phyloP scores from a whole-genome alignment of 2,329 filamentous ascomycete genomes.

The Colletotrichum tabaci region DNA sequence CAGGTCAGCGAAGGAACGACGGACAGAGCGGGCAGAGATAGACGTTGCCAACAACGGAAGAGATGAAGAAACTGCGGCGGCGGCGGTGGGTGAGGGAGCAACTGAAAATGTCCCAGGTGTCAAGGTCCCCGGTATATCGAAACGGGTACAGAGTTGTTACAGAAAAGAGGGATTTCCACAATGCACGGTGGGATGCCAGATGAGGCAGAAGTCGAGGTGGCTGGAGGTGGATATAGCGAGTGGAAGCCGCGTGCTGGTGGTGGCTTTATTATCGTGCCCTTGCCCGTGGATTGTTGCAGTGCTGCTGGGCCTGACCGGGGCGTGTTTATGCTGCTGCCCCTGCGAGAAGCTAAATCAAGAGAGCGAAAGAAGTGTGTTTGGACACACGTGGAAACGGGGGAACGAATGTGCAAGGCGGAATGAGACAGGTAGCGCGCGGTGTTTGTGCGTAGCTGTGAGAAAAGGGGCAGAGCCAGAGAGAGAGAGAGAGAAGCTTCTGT shows the following conservation, averaged over 20 bases:
- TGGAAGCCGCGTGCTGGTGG: slow-evolving; percentile 31
- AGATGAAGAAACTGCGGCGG: slow-evolving; percentile 21
- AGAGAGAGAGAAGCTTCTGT: slow-evolving; percentile 3
- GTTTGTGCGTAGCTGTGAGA: slow-evolving; percentile 6
- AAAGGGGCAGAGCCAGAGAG: slow-evolving; percentile 6
- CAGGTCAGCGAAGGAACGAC: background rate
- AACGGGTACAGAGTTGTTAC: background rate
- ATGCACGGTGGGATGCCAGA: slow-evolving; percentile 13
- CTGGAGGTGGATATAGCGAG: slow-evolving; percentile 41
- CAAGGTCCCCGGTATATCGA: background rate
- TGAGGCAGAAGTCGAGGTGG: slow-evolving; percentile 35
- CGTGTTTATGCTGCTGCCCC: slow-evolving; percentile 36
- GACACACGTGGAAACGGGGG: slow-evolving; percentile 16
- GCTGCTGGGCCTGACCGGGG: slow-evolving; percentile 8
- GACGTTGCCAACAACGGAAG: background rate
- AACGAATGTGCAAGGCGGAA: slow-evolving; percentile 34
- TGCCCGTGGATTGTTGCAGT: slow-evolving; percentile 15
- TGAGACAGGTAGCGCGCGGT: slow-evolving; percentile 17
- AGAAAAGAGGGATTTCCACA: background rate
- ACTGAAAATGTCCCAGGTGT: background rate
- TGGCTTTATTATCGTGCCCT: slow-evolving; percentile 23
- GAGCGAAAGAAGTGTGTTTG: slow-evolving; percentile 1
- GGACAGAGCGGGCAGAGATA: background rate
- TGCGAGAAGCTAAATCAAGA: slow-evolving; percentile 7
- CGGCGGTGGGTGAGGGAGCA: slow-evolving; percentile 13